A percentile compares a stretch with the other conserved stretches of the same genome.
These are phyloP conservation scores for Debaryomycetaceae sp. DNA, from an alignment of 1,139 yeast species.

Conservation along the genomic window DNA sequence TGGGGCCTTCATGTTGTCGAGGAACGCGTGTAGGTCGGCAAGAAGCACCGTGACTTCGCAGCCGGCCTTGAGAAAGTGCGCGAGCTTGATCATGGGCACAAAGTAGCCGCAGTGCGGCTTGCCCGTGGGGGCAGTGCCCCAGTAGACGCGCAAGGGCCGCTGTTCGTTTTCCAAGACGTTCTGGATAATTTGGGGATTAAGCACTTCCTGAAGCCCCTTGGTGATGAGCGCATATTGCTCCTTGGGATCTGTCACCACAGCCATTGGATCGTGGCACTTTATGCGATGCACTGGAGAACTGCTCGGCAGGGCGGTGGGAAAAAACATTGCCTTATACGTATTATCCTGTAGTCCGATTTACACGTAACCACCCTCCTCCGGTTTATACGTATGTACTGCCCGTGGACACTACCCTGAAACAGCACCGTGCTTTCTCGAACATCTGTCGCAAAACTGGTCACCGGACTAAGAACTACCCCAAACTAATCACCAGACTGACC, in stretches of 20 bases:
- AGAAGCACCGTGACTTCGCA: slow-evolving; percentile 85
- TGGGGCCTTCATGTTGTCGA: slow-evolving; percentile 98
- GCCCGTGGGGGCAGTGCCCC: slow-evolving; percentile 93
- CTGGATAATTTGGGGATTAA: slow-evolving; percentile 81
- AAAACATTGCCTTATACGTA: no score
- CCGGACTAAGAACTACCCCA: no score
- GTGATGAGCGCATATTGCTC: slow-evolving; percentile 74
- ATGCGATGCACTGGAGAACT: no score
- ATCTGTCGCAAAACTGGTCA: no score
- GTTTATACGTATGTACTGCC: no score
- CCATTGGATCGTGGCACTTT: no score
- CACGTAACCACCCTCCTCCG: no score
- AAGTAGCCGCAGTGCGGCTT: slow-evolving; percentile 98
- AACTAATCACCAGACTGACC: no score
- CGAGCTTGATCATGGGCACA: slow-evolving; percentile 94
- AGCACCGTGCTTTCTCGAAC: no score
- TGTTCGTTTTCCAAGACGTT: slow-evolving; percentile 71
- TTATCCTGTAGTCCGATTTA: no score
- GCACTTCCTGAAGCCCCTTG: slow-evolving; percentile 80
- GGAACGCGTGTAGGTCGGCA: slow-evolving; percentile 96
- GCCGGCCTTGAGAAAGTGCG: slow-evolving; percentile 91
- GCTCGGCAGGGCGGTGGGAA: no score
- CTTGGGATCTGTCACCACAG: slow-evolving; percentile 29
- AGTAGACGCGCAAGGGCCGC: slow-evolving; percentile 77
- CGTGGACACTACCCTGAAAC: no score